phyloP scores from a whole-genome alignment of 2,329 filamentous ascomycete genomes.

The Aciculosporium take region DNA sequence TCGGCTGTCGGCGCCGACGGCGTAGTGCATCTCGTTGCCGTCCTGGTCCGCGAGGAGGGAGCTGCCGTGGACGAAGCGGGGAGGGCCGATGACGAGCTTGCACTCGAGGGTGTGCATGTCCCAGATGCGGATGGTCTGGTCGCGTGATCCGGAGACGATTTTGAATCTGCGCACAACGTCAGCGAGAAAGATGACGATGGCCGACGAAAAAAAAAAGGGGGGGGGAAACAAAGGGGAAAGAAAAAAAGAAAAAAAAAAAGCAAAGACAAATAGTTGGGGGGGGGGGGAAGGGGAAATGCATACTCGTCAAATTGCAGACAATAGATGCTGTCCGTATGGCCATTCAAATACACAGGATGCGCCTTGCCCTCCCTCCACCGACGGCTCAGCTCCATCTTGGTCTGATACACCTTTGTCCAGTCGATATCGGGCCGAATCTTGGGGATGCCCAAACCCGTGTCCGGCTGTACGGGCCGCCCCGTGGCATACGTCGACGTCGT shows the following conservation, averaged over 20 bases:
- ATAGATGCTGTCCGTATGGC: slow-evolving; percentile 92
- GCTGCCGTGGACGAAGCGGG: slow-evolving; percentile 42
- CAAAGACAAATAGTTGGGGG: no score
- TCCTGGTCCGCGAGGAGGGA: slow-evolving; percentile 37
- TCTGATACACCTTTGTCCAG: slow-evolving; percentile 76
- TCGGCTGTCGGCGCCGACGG: slow-evolving; percentile 37
- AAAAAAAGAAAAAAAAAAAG: no score
- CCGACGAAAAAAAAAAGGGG: no score
- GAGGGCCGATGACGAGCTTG: slow-evolving; percentile 71
- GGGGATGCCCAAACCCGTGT: slow-evolving; percentile 43
- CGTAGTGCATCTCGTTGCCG: slow-evolving; percentile 39
- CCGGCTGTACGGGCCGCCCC: slow-evolving; percentile 35
- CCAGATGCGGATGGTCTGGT: slow-evolving; percentile 93
- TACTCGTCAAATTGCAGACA: slow-evolving; percentile 96
- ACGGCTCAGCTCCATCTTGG: slow-evolving; percentile 58
- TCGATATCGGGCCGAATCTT: slow-evolving; percentile 47
- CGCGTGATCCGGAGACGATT: slow-evolving; percentile 90
- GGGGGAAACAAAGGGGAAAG: no score
- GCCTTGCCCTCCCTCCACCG: slow-evolving; percentile 72
- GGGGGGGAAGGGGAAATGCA: slow-evolving; percentile 17
- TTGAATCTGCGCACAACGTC: slow-evolving; percentile 48
- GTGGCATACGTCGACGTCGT: slow-evolving; percentile 48
- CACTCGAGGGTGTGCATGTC: slow-evolving; percentile 83
- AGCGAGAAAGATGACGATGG: background rate
- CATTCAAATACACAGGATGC: slow-evolving; percentile 75